phyloP scores from a whole-genome alignment of 2,329 filamentous ascomycete genomes.

The Helminthosporium solani region DNA sequence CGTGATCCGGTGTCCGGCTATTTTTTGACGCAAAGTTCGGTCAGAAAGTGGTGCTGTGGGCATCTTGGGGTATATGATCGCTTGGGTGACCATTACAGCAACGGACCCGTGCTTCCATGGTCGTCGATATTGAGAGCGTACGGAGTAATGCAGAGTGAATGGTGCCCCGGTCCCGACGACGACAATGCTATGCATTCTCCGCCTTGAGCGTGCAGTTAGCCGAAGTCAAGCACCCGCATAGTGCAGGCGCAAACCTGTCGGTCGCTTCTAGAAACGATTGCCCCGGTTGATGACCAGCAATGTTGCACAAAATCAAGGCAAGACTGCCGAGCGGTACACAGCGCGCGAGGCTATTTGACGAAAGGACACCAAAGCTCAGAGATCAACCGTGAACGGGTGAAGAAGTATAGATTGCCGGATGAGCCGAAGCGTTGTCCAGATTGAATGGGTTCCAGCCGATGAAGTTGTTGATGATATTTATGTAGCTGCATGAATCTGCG shows the following conservation, averaged over 20 bases:
- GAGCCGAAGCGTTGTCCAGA: too few relatives aligned
- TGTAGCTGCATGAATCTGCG: too few relatives aligned
- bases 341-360: conserved; percentile 7
- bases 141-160: background rate
- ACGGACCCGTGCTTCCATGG: background rate
- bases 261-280: background rate
- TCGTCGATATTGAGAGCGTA: background rate
- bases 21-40: background rate
- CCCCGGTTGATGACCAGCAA: background rate
- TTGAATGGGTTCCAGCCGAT: too few relatives aligned
- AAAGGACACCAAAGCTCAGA: conserved; percentile 9
- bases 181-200: background rate
- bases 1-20: background rate
- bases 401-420: conserved; percentile 1
- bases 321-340: conserved; percentile 12
- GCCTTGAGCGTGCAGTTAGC: background rate
- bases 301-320: background rate
- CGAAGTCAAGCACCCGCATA: background rate
- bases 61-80: background rate
- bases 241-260: background rate
- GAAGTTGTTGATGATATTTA: too few relatives aligned
- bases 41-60: background rate
- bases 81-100: background rate
- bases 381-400: conserved; percentile 7
- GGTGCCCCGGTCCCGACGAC: background rate